phyloP scores from a whole-genome alignment of 306 rosid genomes.

The Dicorynia guianensis region DNA sequence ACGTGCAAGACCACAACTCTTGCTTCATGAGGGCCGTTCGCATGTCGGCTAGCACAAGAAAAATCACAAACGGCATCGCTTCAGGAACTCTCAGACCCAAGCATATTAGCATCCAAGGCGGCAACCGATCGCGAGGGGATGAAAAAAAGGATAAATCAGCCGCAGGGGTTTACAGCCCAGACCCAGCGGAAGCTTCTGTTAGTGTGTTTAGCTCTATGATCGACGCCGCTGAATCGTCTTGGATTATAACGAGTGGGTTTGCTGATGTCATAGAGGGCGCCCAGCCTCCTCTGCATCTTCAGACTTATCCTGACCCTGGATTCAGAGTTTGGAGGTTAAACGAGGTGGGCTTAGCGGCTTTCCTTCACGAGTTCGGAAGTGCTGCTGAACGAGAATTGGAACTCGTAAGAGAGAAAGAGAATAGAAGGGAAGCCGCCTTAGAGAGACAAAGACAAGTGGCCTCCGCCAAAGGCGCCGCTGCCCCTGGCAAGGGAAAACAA shows the following conservation, averaged over 20 bases:
- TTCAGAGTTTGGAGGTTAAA: constrained; percentile 13
- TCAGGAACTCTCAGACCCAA: too few species aligned
- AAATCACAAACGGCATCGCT: too few species aligned
- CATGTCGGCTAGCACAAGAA: too few species aligned
- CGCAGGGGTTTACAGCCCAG: not conserved
- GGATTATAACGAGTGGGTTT: not conserved
- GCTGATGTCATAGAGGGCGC: not conserved
- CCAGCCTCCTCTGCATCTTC: not conserved
- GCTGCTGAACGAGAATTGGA: not conserved
- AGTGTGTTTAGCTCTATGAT: not conserved
- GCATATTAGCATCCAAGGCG: too few species aligned
- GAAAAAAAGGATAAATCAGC: too few species aligned
- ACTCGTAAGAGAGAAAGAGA: not conserved
- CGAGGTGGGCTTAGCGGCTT: not conserved
- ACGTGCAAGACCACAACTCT: too few species aligned
- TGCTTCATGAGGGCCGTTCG: too few species aligned
- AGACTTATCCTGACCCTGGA: not conserved
- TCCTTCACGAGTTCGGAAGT: not conserved
- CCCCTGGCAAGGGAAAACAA: not conserved
- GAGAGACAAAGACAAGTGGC: not conserved
- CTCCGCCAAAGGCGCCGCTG: not conserved
- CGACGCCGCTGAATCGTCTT: not conserved
- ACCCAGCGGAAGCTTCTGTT: not conserved
- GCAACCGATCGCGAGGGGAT: too few species aligned
- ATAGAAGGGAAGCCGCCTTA: not conserved